Evolutionary conservation across 2,329 filamentous ascomycete genomes (phyloP).

Genomic region (Scolecobasidium constrictum): DNA sequence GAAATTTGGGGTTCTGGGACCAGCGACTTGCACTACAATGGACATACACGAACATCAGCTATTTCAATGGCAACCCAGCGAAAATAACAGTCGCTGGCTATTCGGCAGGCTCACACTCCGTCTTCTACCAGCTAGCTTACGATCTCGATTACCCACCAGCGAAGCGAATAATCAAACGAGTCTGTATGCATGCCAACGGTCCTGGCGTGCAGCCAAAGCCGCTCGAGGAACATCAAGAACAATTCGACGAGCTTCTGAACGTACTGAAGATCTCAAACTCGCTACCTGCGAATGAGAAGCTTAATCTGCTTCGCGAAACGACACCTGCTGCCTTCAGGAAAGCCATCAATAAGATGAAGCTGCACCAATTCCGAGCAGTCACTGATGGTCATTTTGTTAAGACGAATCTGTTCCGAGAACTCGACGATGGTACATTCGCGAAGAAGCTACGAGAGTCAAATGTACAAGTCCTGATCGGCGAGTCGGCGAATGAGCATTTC

Average conservation of each 20-base stretch:
- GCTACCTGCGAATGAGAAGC: slow-evolving; percentile 31
- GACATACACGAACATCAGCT: slow-evolving; percentile 39
- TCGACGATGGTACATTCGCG: slow-evolving; percentile 40
- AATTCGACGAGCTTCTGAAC: slow-evolving; percentile 40
- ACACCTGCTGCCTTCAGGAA: slow-evolving; percentile 11
- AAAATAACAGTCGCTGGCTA: slow-evolving; percentile 46
- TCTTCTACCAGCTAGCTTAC: slow-evolving; percentile 47
- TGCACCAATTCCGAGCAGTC: slow-evolving; percentile 45
- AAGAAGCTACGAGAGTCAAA: slow-evolving; percentile 31
- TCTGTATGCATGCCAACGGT: slow-evolving; percentile 44
- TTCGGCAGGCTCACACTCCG: slow-evolving; percentile 44
- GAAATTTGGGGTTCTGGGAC: slow-evolving; percentile 48
- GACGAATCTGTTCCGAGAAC: slow-evolving; percentile 29
- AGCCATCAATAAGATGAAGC: slow-evolving; percentile 29
- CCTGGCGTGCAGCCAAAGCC: slow-evolving; percentile 42
- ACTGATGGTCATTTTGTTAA: slow-evolving; percentile 40
- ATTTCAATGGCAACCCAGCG: slow-evolving; percentile 39
- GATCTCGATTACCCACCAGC: slow-evolving; percentile 39
- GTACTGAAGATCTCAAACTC: slow-evolving; percentile 31
- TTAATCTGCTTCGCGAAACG: slow-evolving; percentile 30
- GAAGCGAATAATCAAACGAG: slow-evolving; percentile 38
- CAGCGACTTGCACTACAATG: slow-evolving; percentile 45
- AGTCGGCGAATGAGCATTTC: slow-evolving; percentile 43
- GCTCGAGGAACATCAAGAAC: slow-evolving; percentile 34
- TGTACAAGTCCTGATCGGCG: slow-evolving; percentile 41